phyloP scores from a whole-genome alignment of 768 basidiomycete genomes.

The Kwoniella bestiolae region DNA sequence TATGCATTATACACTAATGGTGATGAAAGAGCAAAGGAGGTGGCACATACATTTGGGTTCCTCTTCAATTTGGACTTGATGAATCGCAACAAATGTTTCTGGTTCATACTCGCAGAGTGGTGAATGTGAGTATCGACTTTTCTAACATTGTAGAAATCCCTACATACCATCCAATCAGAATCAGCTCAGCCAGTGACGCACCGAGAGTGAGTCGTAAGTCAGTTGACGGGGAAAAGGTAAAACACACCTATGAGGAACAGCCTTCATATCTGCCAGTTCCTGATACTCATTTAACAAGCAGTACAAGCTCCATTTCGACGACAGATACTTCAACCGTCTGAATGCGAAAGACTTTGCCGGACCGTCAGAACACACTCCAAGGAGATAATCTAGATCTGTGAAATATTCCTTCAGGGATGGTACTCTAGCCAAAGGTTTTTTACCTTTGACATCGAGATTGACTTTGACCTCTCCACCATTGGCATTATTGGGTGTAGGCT shows the following conservation, averaged over 20 bases:
- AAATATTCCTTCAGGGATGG: constrained; percentile 85
- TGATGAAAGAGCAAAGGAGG: neutral
- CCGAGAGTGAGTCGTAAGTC: too few species aligned
- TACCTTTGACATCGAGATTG: constrained; percentile 23
- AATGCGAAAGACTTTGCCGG: constrained; percentile 96
- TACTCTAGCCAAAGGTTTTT: constrained; percentile 28
- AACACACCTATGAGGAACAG: constrained; percentile 77
- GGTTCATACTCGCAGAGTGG: constrained; percentile 98
- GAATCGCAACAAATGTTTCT: constrained; percentile 96
- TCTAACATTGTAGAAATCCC: constrained; percentile 96
- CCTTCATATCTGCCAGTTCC: constrained; percentile 94
- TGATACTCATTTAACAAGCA: constrained; percentile 87
- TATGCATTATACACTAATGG: neutral
- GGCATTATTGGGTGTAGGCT: constrained; percentile 14
- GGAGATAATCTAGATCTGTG: constrained; percentile 87
- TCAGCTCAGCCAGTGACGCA: constrained; percentile 14
- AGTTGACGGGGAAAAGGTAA: neutral
- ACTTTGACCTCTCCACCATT: neutral
- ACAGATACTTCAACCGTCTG: constrained; percentile 83
- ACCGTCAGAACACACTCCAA: constrained; percentile 89
- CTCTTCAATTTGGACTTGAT: constrained; percentile 74
- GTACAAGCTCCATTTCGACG: constrained; percentile 94
- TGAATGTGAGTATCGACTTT: constrained; percentile 99
- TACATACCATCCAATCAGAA: constrained; percentile 51
- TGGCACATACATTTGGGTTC: constrained; percentile 45